Evolutionary conservation across 2,329 filamentous ascomycete species (phyloP), one percentile per base, ranked within the genome.

Genomic region (Alternaria sp.): DNA sequence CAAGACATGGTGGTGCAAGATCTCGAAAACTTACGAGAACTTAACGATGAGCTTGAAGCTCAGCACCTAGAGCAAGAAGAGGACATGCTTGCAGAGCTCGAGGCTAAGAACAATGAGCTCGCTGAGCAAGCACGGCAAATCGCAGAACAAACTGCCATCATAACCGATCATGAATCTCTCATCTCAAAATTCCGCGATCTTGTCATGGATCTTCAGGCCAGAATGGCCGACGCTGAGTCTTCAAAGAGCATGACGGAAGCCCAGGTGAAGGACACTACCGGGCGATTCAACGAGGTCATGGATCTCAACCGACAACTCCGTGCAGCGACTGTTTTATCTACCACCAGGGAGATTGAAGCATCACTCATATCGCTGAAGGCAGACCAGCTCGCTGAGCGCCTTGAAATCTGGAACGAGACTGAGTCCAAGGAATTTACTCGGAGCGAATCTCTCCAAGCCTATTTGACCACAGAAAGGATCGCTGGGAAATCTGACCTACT

Each of bases 301-400:
- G 94, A 99, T 73, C 86, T 99, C 46, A 98, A 98, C 79, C 87
- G 94, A 86, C 96, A 97, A 80, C 86, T 99, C 44, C 94, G 97
- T 74, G 87, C 92, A 57, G 96, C 93, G 12, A 93, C 93, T 11
- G 87, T 93, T 41, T 97, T 97, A 82, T 91, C 94, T 3, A 94
- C 97, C 77, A 90, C 92, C 73, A 98, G 97, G 82, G 93, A 93
- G 0, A 97, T 99, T 64, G 94, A 97, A 68, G 85, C 97, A 30
- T 94, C 98, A 77, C 83, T 98, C 59, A 88, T 91, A 54, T 90
- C 91, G 58, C 86, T 98, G 74, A 93, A 97, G 70, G 93, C 94
- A 0, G 90, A 96, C 70, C 93, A 98, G 81, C 92, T 93, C 2
- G 86, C 89, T 40, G 92, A 97, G 75, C 94, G 98, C 73, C 85